Evolutionary conservation across 768 basidiomycete genomes (phyloP).

Genomic region (Lentinula sp.): DNA sequence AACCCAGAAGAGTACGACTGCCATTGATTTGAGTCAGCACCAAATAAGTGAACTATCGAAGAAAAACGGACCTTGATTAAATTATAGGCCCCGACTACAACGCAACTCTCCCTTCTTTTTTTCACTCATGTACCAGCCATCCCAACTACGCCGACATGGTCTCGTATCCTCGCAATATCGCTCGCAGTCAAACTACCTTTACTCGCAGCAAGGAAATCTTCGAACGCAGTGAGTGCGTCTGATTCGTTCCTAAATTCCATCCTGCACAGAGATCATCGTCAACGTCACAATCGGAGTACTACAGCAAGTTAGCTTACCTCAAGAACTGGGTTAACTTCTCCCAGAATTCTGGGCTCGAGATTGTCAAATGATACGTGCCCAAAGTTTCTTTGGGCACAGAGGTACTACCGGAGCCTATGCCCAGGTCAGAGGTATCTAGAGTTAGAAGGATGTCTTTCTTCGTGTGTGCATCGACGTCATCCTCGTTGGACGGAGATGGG

Average conservation of each 20-base stretch:
- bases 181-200: constrained; percentile 76
- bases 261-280: constrained; percentile 23
- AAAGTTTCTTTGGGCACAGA: constrained; percentile 40
- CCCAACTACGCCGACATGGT: constrained; percentile 78
- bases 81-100: not conserved
- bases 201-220: constrained; percentile 78
- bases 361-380: constrained; percentile 55
- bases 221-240: constrained; percentile 73
- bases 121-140: constrained; percentile 68
- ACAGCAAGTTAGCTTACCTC: constrained; percentile 28
- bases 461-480: constrained; percentile 31
- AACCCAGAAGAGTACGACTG: not conserved
- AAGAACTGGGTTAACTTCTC: constrained; percentile 58
- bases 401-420: constrained; percentile 14
- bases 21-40: not conserved
- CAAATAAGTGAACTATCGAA: not conserved
- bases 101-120: not conserved
- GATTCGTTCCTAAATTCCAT: constrained; percentile 54
- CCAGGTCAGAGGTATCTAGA: constrained; percentile 36
- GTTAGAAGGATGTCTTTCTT: constrained; percentile 60
- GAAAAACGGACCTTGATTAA: not conserved
- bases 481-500: constrained; percentile 57
- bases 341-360: constrained; percentile 84
- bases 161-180: constrained; percentile 91
- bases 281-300: not conserved